Evolutionary conservation across 169 alveolate genomes (phyloP), one percentile per base, ranked within the genome.

Genomic region (Toxoplasma gondii): DNA sequence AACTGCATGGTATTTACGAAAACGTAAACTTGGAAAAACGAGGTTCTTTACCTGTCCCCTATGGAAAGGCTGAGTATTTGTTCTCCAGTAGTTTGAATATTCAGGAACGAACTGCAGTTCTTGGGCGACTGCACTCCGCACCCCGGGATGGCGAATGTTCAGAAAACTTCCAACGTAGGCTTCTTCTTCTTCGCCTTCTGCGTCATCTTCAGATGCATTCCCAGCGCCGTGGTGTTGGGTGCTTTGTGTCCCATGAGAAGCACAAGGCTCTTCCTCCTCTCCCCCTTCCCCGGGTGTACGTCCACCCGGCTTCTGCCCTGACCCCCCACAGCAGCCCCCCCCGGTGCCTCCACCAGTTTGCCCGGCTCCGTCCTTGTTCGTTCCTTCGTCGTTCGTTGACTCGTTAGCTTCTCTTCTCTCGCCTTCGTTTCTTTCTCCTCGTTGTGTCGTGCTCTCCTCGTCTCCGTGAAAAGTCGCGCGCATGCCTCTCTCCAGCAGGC

Each of bases 91-190:
- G 86, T 96, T 96, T 16, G 97, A 90, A 88, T 96, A 95, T 78
- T 96, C 97, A 27, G 97, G 97, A 39, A 96, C 93, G 88, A 90
- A 96, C 43, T 81, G 93, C 69, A 96, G 93, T 53, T 96, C 96
- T 36, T 95, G 93, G 70, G 93, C 93, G 78, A 96, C 86, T 43
- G 81, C 94, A 69, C 90, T 70, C 44, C 96, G 96, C 17, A 94
- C 91, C 44, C 90, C 94, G 0, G 96, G 94, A 69, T 96, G 96
- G 45, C 88, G 80, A 53, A 96, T 39, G 86, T 96, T 94, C 64
- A 95, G 91, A 78, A 95, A 94, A 74, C 97, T 95, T 39, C 97
- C 97, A 24, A 82, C 90, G 67, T 82, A 82, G 44, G 93, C 97
- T 67, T 80, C 95, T 53, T 94, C 94, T 86, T 95, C 94, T 19